Evolutionary conservation across 2,329 filamentous ascomycete genomes (phyloP), one percentile per base, ranked within the genome.

Genomic region (Tolypocladium guangdongense): DNA sequence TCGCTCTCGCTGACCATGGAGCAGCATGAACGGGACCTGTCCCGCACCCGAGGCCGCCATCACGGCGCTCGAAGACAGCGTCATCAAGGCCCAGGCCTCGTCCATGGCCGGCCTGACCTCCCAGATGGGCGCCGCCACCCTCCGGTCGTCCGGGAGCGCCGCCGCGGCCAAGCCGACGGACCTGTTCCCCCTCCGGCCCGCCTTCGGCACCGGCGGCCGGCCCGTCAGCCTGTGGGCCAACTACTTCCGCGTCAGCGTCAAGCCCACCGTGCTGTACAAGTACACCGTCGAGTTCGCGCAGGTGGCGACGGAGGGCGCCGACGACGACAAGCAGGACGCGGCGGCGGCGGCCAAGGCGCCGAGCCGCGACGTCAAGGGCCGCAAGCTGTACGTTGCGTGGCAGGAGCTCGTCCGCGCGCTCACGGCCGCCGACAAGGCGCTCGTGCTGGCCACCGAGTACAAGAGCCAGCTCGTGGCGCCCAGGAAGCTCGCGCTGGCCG

Each of bases 161-260:
- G 35, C 27, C 3, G 22, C 41, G 35, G 49, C 43, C 36, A 48
- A n/a, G n/a, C n/a, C 49, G 16, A 37, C 18, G 10, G 64, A 67
- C 32, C 56, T 62, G 20, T 69, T 81, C 48, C 76, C 78, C 3
- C 53, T 62, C 8, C 72, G 79, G 2, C 80, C 80, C 22, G 72
- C 71, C 1, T 82, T 74, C 56, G 78, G 78, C 22, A 69, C 62
- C 3, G 58, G 58, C 6, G 80, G 79, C 4, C 63, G 48, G 1
- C 46, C 62, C 0, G 71, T 78, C 2, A 59, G 66, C 2, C 66
- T 82, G 0, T 81, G 77, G 76, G 68, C 78, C 5, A 82, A 83
- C 62, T 82, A 78, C 58, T 81, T 79, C 58, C 65, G 65, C 1
- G 54, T 82, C 49, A 60, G 68, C 7, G 57, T 76, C 8, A 68